phyloP scores from a whole-genome alignment of 2,329 filamentous ascomycete genomes.

The Colletotrichum sp. region DNA sequence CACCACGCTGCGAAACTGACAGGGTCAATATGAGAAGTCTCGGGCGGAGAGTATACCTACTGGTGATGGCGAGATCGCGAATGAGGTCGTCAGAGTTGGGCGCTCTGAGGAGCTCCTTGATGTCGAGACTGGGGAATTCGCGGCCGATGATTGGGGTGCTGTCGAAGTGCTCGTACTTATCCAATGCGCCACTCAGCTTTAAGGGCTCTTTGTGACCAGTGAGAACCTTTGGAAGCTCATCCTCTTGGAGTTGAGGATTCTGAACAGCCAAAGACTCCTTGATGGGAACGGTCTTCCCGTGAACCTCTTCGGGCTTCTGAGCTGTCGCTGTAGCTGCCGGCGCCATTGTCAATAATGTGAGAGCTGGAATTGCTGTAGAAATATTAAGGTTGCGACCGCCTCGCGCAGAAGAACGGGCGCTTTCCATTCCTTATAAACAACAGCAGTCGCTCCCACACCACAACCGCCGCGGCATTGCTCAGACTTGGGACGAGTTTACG shows the following conservation, averaged over 20 bases:
- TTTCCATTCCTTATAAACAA: not conserved
- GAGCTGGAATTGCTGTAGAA: not conserved
- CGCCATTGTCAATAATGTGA: not conserved
- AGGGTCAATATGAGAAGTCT: too few species aligned
- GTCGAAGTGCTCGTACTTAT: conserved; percentile 60
- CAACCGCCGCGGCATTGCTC: not conserved
- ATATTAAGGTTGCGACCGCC: not conserved
- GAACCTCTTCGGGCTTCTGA: not conserved
- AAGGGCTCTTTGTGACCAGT: conserved; percentile 39
- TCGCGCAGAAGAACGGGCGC: not conserved
- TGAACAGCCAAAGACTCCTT: not conserved
- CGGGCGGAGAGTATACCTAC: conserved; percentile 40
- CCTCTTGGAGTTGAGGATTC: not conserved
- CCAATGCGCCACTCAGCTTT: conserved; percentile 54
- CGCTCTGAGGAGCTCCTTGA: conserved; percentile 65
- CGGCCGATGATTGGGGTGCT: conserved; percentile 66
- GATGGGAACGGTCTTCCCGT: not conserved
- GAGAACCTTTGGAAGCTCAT: conserved; percentile 5
- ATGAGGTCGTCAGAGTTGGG: conserved; percentile 68
- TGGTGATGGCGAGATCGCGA: conserved; percentile 70
- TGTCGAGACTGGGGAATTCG: conserved; percentile 63
- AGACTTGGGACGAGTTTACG: not conserved
- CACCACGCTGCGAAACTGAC: conserved; percentile 72
- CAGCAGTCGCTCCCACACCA: not conserved
- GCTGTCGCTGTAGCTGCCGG: conserved; percentile 17